Percentiles rank a stretch among this genome's conserved stretches.
Evolutionary conservation across 768 basidiomycete species (phyloP).

Genomic region (Mycena latifolia): DNA sequence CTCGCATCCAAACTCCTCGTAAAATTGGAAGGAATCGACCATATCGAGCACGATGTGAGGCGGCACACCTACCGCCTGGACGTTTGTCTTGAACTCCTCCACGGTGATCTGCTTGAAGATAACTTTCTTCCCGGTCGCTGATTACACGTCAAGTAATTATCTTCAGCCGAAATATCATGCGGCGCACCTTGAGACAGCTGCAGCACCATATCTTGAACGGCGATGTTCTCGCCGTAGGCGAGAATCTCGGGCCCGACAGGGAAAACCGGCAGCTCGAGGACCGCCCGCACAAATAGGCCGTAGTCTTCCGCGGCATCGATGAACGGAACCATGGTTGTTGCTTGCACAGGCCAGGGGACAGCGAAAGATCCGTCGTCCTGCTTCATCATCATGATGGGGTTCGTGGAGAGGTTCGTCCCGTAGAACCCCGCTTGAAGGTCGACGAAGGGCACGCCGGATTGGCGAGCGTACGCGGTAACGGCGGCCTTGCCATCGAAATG

Average conservation of each 20-base stretch:
- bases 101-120: slow-evolving; percentile 1
- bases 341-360: background rate
- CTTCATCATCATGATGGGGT: background rate
- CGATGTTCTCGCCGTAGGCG: slow-evolving; percentile 6
- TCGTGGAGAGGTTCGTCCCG: background rate
- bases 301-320: slow-evolving; percentile 21
- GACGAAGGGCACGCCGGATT: slow-evolving; percentile 19
- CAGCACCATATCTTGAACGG: background rate
- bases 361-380: background rate
- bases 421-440: slow-evolving; percentile 14
- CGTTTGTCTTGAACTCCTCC: background rate
- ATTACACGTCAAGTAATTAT: background rate
- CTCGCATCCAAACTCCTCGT: slow-evolving; percentile 14
- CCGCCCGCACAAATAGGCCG: slow-evolving; percentile 20
- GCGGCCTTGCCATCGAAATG: slow-evolving; percentile 11
- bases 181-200: slow-evolving; percentile 4
- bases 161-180: background rate
- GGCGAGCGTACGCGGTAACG: slow-evolving; percentile 5
- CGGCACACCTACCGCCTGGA: background rate
- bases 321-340: background rate
- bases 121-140: slow-evolving; percentile 12
- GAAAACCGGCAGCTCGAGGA: slow-evolving; percentile 11
- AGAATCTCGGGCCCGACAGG: background rate
- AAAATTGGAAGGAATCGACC: background rate
- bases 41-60: background rate